A percentile compares a stretch with the other conserved stretches of the same genome.
phyloP scores from a whole-genome alignment of 2,329 filamentous ascomycete genomes.

The Geosmithia flava region DNA sequence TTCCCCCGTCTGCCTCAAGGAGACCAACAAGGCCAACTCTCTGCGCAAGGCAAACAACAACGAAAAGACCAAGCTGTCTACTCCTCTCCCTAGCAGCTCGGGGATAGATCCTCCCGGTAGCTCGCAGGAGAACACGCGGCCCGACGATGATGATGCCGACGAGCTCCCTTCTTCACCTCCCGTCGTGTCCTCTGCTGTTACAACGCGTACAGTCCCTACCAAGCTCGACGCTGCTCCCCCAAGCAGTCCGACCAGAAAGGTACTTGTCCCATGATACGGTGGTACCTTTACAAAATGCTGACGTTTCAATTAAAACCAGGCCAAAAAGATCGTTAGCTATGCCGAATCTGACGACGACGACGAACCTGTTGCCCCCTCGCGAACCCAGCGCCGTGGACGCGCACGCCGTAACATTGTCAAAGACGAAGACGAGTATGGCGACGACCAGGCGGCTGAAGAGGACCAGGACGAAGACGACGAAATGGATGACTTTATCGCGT shows the following conservation, averaged over 20 bases:
- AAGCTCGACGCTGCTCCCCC: conserved; percentile 25
- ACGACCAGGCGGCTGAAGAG: conserved; percentile 49
- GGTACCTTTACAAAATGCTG: not conserved
- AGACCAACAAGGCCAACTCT: conserved; percentile 27
- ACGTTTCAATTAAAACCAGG: conserved; percentile 16
- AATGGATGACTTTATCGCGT: conserved; percentile 77
- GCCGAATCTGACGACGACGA: conserved; percentile 76
- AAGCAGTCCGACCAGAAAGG: conserved; percentile 74
- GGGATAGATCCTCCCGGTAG: conserved; percentile 47
- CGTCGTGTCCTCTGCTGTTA: conserved; percentile 17
- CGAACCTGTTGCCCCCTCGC: conserved; percentile 47
- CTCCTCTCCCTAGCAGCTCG: conserved; percentile 75
- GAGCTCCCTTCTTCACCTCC: conserved; percentile 10
- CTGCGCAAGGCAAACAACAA: conserved; percentile 27
- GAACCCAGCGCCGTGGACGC: conserved; percentile 24
- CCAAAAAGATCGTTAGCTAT: conserved; percentile 57
- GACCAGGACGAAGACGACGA: conserved; percentile 59
- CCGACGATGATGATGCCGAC: conserved; percentile 10
- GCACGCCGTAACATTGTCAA: conserved; percentile 45
- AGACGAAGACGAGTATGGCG: conserved; percentile 61
- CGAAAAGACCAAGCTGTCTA: conserved; percentile 29
- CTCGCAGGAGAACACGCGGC: conserved; percentile 50
- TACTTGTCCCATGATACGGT: conserved; percentile 19
- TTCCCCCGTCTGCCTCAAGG: conserved; percentile 17
- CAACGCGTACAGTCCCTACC: conserved; percentile 8